Evolutionary conservation across 1,284 basidiomycete species (phyloP).

Genomic region (Trametes versicolor): DNA sequence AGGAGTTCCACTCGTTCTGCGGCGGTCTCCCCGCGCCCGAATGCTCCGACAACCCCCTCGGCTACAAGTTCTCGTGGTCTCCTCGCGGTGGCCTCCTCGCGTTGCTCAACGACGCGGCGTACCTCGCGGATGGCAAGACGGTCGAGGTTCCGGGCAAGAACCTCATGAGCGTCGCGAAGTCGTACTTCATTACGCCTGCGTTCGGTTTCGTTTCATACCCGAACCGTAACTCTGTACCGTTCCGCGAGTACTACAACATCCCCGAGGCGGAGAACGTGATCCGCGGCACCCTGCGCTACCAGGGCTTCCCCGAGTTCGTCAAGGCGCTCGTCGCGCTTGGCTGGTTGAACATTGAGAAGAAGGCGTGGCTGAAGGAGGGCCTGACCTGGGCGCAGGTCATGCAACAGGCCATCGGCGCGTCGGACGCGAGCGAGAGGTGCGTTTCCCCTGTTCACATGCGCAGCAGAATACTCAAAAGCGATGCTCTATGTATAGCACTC

Average conservation of each 20-base stretch:
- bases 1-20: conserved; percentile 96
- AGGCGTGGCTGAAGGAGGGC: conserved; percentile 82
- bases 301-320: conserved; percentile 99
- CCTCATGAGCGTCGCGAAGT: conserved; percentile 89
- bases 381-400: conserved; percentile 88
- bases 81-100: conserved; percentile 96
- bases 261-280: conserved; percentile 94
- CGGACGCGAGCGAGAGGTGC: conserved; percentile 77
- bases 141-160: conserved; percentile 75
- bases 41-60: conserved; percentile 93
- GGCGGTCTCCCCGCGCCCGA: conserved; percentile 95
- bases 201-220: conserved; percentile 98
- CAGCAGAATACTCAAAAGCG: neutral
- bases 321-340: conserved; percentile 89
- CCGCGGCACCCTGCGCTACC: conserved; percentile 95
- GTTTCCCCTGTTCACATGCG: conserved; percentile 33
- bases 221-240: conserved; percentile 94
- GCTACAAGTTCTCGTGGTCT: conserved; percentile 99
- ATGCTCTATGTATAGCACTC: conserved; percentile 50
- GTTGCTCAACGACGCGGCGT: conserved; percentile 92
- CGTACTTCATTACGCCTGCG: conserved; percentile 96
- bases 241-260: conserved; percentile 89
- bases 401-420: conserved; percentile 80
- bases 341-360: conserved; percentile 82
- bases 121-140: conserved; percentile 72